Conservation (phyloP, 208 protist genomes). For the Crithidia acanthocephali region DNA sequence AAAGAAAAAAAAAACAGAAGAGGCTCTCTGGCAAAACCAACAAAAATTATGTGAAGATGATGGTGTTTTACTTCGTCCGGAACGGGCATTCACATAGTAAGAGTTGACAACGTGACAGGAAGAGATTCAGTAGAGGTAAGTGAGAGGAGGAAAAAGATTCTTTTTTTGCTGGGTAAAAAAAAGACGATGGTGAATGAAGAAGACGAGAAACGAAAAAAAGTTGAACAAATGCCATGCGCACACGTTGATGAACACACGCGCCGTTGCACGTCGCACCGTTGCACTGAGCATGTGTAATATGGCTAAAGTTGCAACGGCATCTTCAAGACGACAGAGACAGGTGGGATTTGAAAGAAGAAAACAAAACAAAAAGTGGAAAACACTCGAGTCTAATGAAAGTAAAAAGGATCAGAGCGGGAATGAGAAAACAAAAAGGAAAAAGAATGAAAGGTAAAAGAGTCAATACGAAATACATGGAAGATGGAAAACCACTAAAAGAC, state of each 20-base stretch:
- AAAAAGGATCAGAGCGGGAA: slow-evolving; percentile 5
- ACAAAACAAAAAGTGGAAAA: background rate
- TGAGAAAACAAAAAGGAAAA: background rate
- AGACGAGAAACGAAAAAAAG: slow-evolving; percentile 3
- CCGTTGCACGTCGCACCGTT: background rate
- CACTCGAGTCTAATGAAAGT: background rate
- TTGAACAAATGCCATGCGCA: background rate
- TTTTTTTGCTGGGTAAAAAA: background rate
- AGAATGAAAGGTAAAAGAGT: background rate
- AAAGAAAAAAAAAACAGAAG: too few relatives aligned
- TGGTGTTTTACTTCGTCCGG: too few relatives aligned
- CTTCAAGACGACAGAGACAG: background rate
- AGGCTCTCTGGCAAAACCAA: too few relatives aligned
- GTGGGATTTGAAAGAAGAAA: background rate
- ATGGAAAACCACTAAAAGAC: background rate
- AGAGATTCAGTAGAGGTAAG: too few relatives aligned
- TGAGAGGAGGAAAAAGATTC: too few relatives aligned
- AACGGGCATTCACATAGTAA: too few relatives aligned
- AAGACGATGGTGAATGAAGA: background rate
- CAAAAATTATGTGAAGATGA: too few relatives aligned
- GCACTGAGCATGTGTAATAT: too few relatives aligned
- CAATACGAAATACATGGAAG: background rate
- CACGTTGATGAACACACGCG: slow-evolving; percentile 8
- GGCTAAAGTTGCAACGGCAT: too few relatives aligned
- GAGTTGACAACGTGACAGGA: too few relatives aligned